Evolutionary conservation across 2,329 filamentous ascomycete genomes (phyloP), one percentile per base, ranked within the genome.

Genomic region (Fusarium sp.): DNA sequence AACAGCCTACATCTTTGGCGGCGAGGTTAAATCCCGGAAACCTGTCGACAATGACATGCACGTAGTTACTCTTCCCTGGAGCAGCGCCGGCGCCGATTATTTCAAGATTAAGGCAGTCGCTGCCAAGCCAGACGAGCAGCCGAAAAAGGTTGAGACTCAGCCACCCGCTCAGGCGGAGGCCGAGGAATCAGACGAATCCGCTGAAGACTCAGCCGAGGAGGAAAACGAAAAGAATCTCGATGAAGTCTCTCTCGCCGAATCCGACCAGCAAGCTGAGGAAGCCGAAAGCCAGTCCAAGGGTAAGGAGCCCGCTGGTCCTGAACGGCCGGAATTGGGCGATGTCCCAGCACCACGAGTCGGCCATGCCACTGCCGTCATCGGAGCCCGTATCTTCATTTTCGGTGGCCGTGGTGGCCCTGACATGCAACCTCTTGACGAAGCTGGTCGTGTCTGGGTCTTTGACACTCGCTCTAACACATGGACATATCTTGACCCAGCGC

Each of bases 11-110:
- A 84, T 97, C 73, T 97, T 94, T 75, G 93, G 94, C 63, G 94
- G 93, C 70, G 93, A 96, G 78, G 79, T 90, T 59, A 81, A 83
- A 45, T 86, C 91, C 5, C 85, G 89, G 48, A 82, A 92, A 74
- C 90, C 91, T 8, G 85, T 91, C 58, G 92, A 94, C 80, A 93
- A 93, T 75, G 84, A 89, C 71, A 85, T 96, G 77, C 90, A 94
- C 76, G 81, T 88, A 54, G 75, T 95, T 46, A 84, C 84, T 1
- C 80, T 94, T 22, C 87, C 88, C 7, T 86, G 85, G 69, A 87
- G 84, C 77, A 83, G 82, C 63, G 85, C 87, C 24, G 81, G 83
- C 2, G 85, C 88, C 67, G 89, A 91, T 74, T 90, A 89, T 79
- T 86, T 86, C 74, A 79, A 80, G 59, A 82, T 90, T 74, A 84